Evolutionary conservation across 2,329 filamentous ascomycete species (phyloP), one percentile per base, ranked within the genome.

Genomic region (Exutisphaerella laricina): DNA sequence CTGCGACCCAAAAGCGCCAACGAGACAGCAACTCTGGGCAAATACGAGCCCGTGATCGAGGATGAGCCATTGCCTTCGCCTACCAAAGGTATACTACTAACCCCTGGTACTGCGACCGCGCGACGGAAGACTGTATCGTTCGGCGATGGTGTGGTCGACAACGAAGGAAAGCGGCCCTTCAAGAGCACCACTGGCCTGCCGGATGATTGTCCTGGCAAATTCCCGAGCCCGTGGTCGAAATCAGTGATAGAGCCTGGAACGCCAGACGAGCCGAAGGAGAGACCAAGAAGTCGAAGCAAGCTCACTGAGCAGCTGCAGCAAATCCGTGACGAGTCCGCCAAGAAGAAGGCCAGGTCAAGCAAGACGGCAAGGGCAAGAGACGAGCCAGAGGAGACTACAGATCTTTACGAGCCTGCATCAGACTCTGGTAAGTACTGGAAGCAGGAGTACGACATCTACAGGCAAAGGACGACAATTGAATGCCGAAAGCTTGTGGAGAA

Each of bases 401-500:
- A 88, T 56, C 67, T 87, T 36, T 82, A 83, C 49, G 80, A 86
- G 56, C 85, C 85, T 5, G 77, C 80, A 50, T 87, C 84, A 2
- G 77, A 83, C 46, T 88, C 84, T 3, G 85, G 84, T 5, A 80
- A 77, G 55, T 88, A 85, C 64, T 90, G 85, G 85, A 89, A 89
- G 65, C 74, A 78, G 17, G 78, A 88, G 58, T 89, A 85, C 56
- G 76, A 86, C 53, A 76, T 73, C 41, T 90, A 89, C 58, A 80
- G 85, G 36, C 72, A 78, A 32, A 82, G 84, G 49, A 85, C 84
- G 50, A 79, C 79, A 61, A 74, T 72, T 31, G 83, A 89, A 63
- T 82, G 88, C 72, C 80, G 81, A 67, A 86, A 84, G 67, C 71
- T 90, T 58, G 75, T 89, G 59, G 79, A 79, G 59, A 89, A 88